Percentiles rank a stretch among this genome's conserved stretches.
Conservation (phyloP, 352 stramenopile species). For the Globisporangium cylindrosporum region DNA sequence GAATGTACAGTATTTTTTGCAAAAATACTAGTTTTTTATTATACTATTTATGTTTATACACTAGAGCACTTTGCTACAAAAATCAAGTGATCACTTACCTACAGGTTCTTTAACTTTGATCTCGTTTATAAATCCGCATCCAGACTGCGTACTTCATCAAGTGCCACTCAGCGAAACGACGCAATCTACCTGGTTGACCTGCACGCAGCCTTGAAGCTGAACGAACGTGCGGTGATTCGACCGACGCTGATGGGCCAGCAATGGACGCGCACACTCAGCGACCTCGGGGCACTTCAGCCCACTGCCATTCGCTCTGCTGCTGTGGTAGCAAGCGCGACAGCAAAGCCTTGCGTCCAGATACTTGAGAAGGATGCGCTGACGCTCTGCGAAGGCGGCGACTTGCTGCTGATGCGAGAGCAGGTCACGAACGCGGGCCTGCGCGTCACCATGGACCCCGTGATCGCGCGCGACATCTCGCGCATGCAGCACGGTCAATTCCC, state of each 20-base stretch:
- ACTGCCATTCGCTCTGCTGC: background rate
- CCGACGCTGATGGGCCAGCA: background rate
- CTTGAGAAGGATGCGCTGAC: slow-evolving; percentile 36
- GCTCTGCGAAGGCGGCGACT: slow-evolving; percentile 51
- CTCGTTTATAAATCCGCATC: background rate
- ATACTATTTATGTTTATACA: too few species aligned
- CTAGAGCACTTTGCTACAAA: background rate
- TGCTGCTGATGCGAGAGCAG: slow-evolving; percentile 51
- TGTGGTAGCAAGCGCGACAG: background rate
- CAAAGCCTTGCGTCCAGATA: background rate
- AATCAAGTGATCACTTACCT: background rate
- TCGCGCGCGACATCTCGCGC: slow-evolving; percentile 42
- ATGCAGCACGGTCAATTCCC: slow-evolving; percentile 53
- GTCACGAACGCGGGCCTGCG: slow-evolving; percentile 30
- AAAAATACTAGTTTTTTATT: background rate
- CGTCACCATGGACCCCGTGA: slow-evolving; percentile 35
- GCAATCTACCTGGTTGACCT: background rate
- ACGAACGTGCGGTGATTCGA: background rate
- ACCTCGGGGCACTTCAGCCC: background rate
- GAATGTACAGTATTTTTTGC: background rate
- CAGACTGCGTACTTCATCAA: background rate
- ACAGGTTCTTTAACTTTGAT: background rate
- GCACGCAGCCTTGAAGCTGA: background rate
- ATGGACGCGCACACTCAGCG: background rate
- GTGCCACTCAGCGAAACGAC: background rate